phyloP scores from a whole-genome alignment of 768 basidiomycete species.

The Phaeotremella skinneri region DNA sequence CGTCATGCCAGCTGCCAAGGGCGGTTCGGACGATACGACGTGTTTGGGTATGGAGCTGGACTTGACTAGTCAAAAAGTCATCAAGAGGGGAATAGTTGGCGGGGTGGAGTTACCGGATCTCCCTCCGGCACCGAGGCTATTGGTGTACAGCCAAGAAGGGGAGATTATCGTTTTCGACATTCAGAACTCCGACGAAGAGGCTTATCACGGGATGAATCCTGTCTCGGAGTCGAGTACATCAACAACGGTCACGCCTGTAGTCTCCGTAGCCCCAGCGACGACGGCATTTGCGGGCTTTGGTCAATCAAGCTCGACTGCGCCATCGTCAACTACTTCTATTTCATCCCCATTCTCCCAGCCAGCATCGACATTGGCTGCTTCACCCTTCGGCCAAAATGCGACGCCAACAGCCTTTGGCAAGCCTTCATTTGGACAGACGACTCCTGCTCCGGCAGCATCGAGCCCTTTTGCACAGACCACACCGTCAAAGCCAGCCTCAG shows the following conservation, averaged over 20 bases:
- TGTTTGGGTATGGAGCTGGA: constrained; percentile 52
- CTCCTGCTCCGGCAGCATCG: constrained; percentile 4
- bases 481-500: constrained; percentile 1
- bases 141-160: constrained; percentile 52
- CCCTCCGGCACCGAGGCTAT: constrained; percentile 44
- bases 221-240: constrained; percentile 10
- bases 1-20: constrained; percentile 46
- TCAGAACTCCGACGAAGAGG: constrained; percentile 32
- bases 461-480: neutral
- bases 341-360: constrained; percentile 33
- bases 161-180: constrained; percentile 50
- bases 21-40: constrained; percentile 46
- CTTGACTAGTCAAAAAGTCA: constrained; percentile 38
- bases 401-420: constrained; percentile 12
- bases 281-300: constrained; percentile 1
- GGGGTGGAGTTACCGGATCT: constrained; percentile 48
- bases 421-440: constrained; percentile 8
- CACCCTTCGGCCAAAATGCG: constrained; percentile 21
- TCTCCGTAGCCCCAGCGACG: neutral
- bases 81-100: constrained; percentile 47
- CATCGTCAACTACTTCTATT: constrained; percentile 5
- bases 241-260: neutral
- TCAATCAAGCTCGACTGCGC: neutral
- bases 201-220: constrained; percentile 46
- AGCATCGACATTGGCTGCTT: constrained; percentile 40